These are phyloP conservation scores for Ricinus communis DNA, from an alignment of 345 rosid genomes.

Conservation along the genomic window DNA sequence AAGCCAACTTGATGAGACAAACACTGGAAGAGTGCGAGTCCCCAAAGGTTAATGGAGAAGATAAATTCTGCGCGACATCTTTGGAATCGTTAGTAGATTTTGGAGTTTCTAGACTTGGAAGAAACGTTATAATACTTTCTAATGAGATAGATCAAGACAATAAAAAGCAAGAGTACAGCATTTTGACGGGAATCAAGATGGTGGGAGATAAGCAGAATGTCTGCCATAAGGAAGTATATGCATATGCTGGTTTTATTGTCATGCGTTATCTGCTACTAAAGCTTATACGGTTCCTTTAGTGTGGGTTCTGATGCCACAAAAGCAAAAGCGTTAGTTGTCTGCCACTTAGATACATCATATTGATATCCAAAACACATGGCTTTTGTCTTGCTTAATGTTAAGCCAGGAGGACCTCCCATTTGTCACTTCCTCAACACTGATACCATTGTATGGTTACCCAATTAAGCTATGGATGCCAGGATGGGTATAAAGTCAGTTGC, in stretches of 20 bases:
- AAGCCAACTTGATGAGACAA: not conserved
- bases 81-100: constrained; percentile 22
- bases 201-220: not conserved
- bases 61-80: constrained; percentile 16
- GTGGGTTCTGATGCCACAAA: not conserved
- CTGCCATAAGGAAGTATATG: constrained; percentile 15
- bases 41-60: constrained; percentile 11
- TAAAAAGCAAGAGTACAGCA: not conserved
- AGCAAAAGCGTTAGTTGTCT: not conserved
- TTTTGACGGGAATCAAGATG: not conserved
- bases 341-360: constrained; percentile 7
- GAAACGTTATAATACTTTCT: not conserved
- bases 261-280: not conserved
- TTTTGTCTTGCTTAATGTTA: not conserved
- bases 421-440: constrained; percentile 7
- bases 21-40: not conserved
- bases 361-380: not conserved
- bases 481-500: too few relatives aligned
- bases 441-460: not conserved
- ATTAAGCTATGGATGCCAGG: too few relatives aligned
- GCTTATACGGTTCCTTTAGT: not conserved
- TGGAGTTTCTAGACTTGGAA: constrained; percentile 1
- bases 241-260: constrained; percentile 13
- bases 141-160: not conserved
- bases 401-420: constrained; percentile 4